A percentile compares a stretch with the other conserved stretches of the same genome.
phyloP scores from a whole-genome alignment of 495 filamentous ascomycete genomes.

The Penicillium salamii region DNA sequence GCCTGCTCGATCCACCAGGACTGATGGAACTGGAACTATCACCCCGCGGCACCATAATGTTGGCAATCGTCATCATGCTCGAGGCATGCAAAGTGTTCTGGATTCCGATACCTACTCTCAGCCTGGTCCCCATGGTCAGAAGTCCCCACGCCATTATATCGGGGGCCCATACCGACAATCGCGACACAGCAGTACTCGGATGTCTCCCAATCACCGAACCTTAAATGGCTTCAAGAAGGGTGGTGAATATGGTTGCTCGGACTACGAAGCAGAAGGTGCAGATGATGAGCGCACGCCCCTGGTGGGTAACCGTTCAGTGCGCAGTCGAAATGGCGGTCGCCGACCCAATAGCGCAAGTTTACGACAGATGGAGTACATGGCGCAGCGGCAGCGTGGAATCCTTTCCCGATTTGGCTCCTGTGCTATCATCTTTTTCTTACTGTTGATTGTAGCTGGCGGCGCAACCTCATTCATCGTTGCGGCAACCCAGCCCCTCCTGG shows the following conservation, averaged over 20 bases:
- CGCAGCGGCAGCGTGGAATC: constrained; percentile 60
- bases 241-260: constrained; percentile 58
- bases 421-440: constrained; percentile 67
- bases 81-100: constrained; percentile 71
- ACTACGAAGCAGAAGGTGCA: constrained; percentile 71
- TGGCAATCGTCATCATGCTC: constrained; percentile 58
- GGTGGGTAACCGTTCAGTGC: constrained; percentile 62
- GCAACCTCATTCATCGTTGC: constrained; percentile 84
- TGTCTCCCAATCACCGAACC: constrained; percentile 36
- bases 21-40: constrained; percentile 60
- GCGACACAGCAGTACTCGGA: constrained; percentile 32
- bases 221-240: constrained; percentile 49
- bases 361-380: constrained; percentile 73
- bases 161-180: constrained; percentile 35
- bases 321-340: constrained; percentile 58
- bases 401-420: constrained; percentile 77
- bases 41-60: constrained; percentile 73
- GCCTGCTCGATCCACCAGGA: constrained; percentile 54
- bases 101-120: constrained; percentile 68
- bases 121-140: constrained; percentile 42
- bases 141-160: constrained; percentile 60
- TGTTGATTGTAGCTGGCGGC: constrained; percentile 73
- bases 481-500: constrained; percentile 80
- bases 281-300: constrained; percentile 92
- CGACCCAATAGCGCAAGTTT: constrained; percentile 57